Evolutionary conservation across 345 rosid species (phyloP).

Genomic region (Salix arbutifolia): DNA sequence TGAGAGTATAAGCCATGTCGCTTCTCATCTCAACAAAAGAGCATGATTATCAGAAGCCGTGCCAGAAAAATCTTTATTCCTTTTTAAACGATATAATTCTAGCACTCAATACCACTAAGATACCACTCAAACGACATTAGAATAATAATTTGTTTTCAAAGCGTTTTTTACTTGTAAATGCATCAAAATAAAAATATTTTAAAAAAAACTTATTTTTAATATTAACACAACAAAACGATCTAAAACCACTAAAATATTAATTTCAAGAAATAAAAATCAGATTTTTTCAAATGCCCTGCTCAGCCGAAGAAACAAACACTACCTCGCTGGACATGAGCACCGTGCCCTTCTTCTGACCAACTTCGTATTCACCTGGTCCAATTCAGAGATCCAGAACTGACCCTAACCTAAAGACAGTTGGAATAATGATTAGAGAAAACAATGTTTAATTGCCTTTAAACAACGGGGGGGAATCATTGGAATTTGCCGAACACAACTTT

Average conservation of each 20-base stretch:
- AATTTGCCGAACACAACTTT: constrained; percentile 4
- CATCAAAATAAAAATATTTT: too few relatives aligned
- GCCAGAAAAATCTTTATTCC: background rate
- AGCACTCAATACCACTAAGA: background rate
- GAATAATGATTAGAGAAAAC: constrained; percentile 15
- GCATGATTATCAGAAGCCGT: background rate
- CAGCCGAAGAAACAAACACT: too few relatives aligned
- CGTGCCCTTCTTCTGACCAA: constrained; percentile 10
- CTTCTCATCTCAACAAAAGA: background rate
- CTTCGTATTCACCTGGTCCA: constrained; percentile 24
- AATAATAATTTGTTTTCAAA: too few relatives aligned
- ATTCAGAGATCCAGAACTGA: constrained; percentile 25
- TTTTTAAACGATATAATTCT: too few relatives aligned
- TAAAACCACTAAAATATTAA: too few relatives aligned
- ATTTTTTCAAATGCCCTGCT: too few relatives aligned
- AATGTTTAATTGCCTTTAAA: background rate
- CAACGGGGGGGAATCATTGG: background rate
- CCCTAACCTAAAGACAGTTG: constrained; percentile 22
- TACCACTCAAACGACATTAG: too few relatives aligned
- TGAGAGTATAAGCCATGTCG: background rate
- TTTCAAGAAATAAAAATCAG: too few relatives aligned
- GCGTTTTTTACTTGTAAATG: too few relatives aligned
- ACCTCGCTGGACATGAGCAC: background rate
- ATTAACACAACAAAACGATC: too few relatives aligned
- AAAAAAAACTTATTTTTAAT: too few relatives aligned